Conservation (phyloP, 192 early-diverging fungal genomes). For the Linnemannia exigua region DNA sequence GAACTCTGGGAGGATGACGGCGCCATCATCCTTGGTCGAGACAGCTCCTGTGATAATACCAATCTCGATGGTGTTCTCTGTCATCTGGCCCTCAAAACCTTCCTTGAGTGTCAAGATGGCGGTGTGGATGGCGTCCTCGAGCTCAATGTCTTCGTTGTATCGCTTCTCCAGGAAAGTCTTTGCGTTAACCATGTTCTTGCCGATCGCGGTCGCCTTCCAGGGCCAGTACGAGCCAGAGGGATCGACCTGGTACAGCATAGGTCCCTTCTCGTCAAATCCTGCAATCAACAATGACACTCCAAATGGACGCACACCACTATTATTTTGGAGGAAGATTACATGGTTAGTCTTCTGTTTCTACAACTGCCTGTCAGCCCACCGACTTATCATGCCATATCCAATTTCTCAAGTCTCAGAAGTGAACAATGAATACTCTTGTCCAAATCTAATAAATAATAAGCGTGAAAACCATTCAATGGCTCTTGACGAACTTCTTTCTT, state of each 20-base stretch:
- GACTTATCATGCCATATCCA: neutral
- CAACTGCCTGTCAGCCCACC: neutral
- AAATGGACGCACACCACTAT: constrained; percentile 98
- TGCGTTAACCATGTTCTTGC: constrained; percentile 99
- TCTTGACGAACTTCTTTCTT: neutral
- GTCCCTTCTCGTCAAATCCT: constrained; percentile 94
- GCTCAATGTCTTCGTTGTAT: constrained; percentile 93
- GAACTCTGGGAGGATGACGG: constrained; percentile 74
- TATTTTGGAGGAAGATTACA: neutral
- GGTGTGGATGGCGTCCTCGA: constrained; percentile 99
- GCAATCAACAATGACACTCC: constrained; percentile 98
- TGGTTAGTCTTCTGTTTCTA: neutral
- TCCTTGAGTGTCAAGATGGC: constrained; percentile 99
- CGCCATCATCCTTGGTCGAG: constrained; percentile 65
- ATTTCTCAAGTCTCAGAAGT: neutral
- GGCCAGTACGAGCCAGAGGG: constrained; percentile 99
- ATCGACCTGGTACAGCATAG: constrained; percentile 98
- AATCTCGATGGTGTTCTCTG: constrained; percentile 95
- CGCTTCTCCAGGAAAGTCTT: constrained; percentile 99
- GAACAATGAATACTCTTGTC: neutral
- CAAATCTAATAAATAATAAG: neutral
- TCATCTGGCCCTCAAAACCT: constrained; percentile 99
- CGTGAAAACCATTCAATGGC: neutral
- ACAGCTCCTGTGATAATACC: constrained; percentile 83
- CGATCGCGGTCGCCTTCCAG: constrained; percentile 99